Conservation (phyloP, 129 eudicot genomes). For the Lactuca saligna region DNA sequence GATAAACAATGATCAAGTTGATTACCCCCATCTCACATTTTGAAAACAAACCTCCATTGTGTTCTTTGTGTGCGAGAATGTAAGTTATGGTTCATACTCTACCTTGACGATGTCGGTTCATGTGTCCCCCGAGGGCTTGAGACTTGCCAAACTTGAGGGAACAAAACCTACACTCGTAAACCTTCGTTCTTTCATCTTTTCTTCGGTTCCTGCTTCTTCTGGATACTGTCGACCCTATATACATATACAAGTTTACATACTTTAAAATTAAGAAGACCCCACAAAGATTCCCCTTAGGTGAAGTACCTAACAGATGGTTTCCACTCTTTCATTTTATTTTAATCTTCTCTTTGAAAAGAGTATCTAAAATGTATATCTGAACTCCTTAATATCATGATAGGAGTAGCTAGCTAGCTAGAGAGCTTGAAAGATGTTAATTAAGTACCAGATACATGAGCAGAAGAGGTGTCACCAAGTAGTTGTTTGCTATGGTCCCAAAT, state of each 20-base stretch:
- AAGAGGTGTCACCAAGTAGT: conserved; percentile 52
- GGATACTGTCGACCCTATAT: conserved; percentile 16
- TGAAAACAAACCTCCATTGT: too few relatives aligned
- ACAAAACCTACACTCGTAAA: conserved; percentile 91
- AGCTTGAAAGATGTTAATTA: neutral
- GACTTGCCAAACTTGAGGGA: conserved; percentile 95
- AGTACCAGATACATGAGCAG: conserved; percentile 52
- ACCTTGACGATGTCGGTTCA: conserved; percentile 99
- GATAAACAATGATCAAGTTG: too few relatives aligned
- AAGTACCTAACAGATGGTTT: neutral
- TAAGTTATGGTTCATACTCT: neutral
- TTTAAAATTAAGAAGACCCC: too few relatives aligned
- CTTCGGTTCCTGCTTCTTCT: conserved; percentile 63
- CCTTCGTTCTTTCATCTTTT: conserved; percentile 57
- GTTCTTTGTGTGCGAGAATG: conserved; percentile 3
- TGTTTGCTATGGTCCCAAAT: conserved; percentile 55
- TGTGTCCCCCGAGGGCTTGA: conserved; percentile 97
- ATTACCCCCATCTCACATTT: too few relatives aligned
- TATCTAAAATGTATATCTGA: too few relatives aligned
- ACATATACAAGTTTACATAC: neutral
- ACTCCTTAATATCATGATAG: neutral
- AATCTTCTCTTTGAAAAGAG: neutral
- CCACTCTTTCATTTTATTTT: neutral
- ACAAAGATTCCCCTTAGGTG: too few relatives aligned
- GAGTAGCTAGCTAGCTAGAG: neutral